Base-by-base conservation (phyloP, 1,139 yeast genomes). In the Blastobotrys ciferrii region DNA sequence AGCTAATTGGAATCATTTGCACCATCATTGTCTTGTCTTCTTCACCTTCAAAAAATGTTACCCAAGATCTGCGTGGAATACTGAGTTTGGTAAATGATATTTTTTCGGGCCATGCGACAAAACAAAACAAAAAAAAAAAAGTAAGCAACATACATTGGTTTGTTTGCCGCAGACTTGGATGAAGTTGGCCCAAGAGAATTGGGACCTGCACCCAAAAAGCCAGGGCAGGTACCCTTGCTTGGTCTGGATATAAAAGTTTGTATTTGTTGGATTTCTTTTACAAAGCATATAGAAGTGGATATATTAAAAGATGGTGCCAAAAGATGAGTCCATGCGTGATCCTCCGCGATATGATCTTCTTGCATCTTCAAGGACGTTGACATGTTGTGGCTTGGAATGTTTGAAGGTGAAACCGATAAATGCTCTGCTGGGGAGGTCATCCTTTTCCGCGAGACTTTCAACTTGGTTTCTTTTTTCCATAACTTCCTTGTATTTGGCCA, bases 401-500 rank as follows among this genome's bases (percentile, higher is more conserved):
- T 89, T 87, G 71, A 88, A 94, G 0, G 99, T 94, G 68, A 94
- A 94, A 1, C 99, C 99, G 53, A 92, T 88, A 65, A 94, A 87
- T 57, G 91, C 91, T 46, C 83, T 76, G 47, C 73, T 68, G 51
- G 81, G 80, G 39, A 81, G 77, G 4, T 60, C 63, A 23, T 81
- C 75, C 55, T 80, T 79, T 58, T 84, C 92, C 30, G 92, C 84
- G 67, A 89, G 72, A 53, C 78, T 82, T 64, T 92, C 96, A 62
- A 92, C 80, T 58, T 86, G 91, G 49, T 80, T 87, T 62, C 85
- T 88, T 69, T 94, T 84, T 57, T 88, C 91, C 75, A 89, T 84
- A 15, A 94, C 98, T 63, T 94, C 98, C 61, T 94, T 92, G 71
- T 94, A 94, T 69, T 92, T 91, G 58, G 92, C 91, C 98, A 94